Evolutionary conservation across 352 stramenopile species (phyloP), one percentile per base, ranked within the genome.

Genomic region (Elongisporangium senticosum): DNA sequence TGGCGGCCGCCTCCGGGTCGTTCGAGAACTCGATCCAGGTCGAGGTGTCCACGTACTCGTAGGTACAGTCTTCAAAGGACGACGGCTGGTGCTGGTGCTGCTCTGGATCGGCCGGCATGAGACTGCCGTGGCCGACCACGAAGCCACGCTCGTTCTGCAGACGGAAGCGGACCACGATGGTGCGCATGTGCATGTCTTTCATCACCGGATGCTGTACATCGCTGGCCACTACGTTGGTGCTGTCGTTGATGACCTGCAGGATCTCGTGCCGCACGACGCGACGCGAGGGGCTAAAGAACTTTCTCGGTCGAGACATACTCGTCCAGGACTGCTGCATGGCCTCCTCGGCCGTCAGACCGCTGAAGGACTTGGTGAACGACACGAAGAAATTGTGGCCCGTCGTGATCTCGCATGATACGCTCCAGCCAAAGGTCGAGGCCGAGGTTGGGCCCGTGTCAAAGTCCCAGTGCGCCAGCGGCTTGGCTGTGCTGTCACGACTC

Each of bases 1-100:
- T 72, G 7, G 28, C 28, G 4, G 7, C 28, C 1, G 28, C 28
- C 5, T 49, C 51, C 53, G 61, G 53, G 57, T 81, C 72, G 1
- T 61, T 22, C 28, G 65, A 64, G 67, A 88, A 88, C 62, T 78
- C 69, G 37, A 82, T 74, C 72, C 72, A 82, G 61, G 75, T 79
- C 55, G 69, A 79, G 61, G 63, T 77, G 56, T 83, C 74, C 22
- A 79, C 71, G 55, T 77, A 83, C 58, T 83, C 74, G 28, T 39
- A 39, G 4, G 28, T 39, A 7, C 28, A 39, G 28, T 39, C 28
- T 39, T 39, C 28, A 49, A 80, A 83, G 7, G 62, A 65, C 53
- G 69, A 71, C 53, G 74, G 49, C 50, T 57, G 50, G 47, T 80
- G 69, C 11, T 53, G 56, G 20, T 76, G 74, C 43, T 83, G 56